phyloP scores from a whole-genome alignment of 371 early-diverging fungal genomes.

The Rhizomucor miehei region DNA sequence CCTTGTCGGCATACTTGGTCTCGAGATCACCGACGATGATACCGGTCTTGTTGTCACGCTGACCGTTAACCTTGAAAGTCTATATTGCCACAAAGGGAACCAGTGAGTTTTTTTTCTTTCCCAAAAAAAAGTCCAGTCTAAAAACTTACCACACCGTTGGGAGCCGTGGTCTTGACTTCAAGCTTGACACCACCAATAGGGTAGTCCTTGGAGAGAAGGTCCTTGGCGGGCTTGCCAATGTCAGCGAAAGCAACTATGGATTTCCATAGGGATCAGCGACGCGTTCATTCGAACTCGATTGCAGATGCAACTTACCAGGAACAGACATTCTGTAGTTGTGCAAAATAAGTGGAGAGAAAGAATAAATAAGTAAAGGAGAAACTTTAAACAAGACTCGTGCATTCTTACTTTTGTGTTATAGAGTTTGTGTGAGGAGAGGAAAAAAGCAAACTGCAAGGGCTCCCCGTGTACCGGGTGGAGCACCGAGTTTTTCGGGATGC shows the following conservation, averaged over 20 bases:
- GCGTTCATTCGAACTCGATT: not conserved
- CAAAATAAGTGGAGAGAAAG: not conserved
- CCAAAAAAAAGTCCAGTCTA: not conserved
- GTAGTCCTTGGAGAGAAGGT: slow-evolving; percentile 95
- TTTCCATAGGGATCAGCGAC: not conserved
- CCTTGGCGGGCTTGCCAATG: slow-evolving; percentile 93
- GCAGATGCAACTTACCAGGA: not conserved
- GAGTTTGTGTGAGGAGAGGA: not conserved
- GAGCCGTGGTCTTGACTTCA: slow-evolving; percentile 93
- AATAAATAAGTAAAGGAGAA: not conserved
- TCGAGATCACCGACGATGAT: slow-evolving; percentile 93
- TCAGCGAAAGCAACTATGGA: slow-evolving; percentile 78
- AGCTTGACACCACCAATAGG: slow-evolving; percentile 93
- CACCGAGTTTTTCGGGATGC: too few species aligned
- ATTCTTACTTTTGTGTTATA: not conserved
- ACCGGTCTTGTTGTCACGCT: slow-evolving; percentile 92
- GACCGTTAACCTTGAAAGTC: slow-evolving; percentile 94
- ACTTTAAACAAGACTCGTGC: not conserved
- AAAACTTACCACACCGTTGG: slow-evolving; percentile 90
- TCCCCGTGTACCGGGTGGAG: too few species aligned
- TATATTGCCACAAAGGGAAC: slow-evolving; percentile 27
- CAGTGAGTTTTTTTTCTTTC: not conserved
- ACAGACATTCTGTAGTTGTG: not conserved
- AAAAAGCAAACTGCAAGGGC: too few species aligned
- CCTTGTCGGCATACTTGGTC: slow-evolving; percentile 93